Conservation (phyloP, 1,284 basidiomycete genomes). For the Cutaneotrichosporon sp. region DNA sequence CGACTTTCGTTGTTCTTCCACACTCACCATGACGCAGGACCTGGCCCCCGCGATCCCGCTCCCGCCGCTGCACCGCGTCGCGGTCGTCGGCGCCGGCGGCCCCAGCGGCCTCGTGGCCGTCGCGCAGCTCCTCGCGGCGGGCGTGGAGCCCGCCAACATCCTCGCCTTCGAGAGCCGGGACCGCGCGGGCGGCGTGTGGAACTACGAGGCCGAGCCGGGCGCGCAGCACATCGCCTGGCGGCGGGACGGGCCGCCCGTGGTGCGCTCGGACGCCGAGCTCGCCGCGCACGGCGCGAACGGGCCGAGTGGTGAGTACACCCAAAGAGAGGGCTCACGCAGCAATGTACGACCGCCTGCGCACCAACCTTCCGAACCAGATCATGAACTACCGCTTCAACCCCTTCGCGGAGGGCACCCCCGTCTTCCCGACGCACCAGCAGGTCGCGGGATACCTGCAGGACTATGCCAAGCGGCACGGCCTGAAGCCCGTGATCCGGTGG, state of each 20-base stretch:
- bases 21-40: background rate
- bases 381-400: constrained; percentile 29
- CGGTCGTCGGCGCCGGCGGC: constrained; percentile 55
- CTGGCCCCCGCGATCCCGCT: constrained; percentile 25
- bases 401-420: constrained; percentile 24
- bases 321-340: too few relatives aligned
- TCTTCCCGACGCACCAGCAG: constrained; percentile 26
- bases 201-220: constrained; percentile 27
- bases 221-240: constrained; percentile 21
- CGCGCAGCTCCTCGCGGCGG: constrained; percentile 49
- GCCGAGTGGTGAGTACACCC: constrained; percentile 26
- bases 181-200: constrained; percentile 32
- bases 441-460: constrained; percentile 24
- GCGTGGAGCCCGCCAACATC: constrained; percentile 28
- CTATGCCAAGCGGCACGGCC: constrained; percentile 20
- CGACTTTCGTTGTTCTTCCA: background rate
- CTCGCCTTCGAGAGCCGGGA: constrained; percentile 33
- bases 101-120: constrained; percentile 53
- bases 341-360: constrained; percentile 29
- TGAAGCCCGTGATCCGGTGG: constrained; percentile 35
- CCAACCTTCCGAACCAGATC: constrained; percentile 45
- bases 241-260: constrained; percentile 14
- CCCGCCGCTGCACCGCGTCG: constrained; percentile 38
- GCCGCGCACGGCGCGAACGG: constrained; percentile 17
- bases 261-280: constrained; percentile 18